phyloP scores from a whole-genome alignment of 1,139 yeast genomes.

The Yamadazyma jaroonii region DNA sequence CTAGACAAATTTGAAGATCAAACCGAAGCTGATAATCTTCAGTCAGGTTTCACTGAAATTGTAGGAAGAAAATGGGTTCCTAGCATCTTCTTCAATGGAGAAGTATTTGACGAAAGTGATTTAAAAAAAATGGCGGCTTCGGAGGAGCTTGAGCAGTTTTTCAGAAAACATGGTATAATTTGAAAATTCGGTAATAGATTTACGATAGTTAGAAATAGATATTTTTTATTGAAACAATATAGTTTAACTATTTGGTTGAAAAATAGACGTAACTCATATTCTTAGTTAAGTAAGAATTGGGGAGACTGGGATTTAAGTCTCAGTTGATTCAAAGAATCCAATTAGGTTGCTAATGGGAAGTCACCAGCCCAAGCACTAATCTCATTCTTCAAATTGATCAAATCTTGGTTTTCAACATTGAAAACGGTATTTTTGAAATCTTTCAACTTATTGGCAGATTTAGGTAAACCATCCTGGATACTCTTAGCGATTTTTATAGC shows the following conservation, averaged over 20 bases:
- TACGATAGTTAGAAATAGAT: no score
- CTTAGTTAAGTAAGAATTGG: conserved; percentile 4
- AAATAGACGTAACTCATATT: conserved; percentile 7
- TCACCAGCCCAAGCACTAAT: conserved; percentile 89
- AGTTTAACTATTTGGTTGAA: conserved; percentile 9
- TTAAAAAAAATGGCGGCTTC: conserved; percentile 43
- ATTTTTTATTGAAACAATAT: background rate
- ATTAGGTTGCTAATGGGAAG: conserved; percentile 82
- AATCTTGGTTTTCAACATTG: conserved; percentile 61
- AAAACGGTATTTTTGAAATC: conserved; percentile 85
- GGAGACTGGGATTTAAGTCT: background rate
- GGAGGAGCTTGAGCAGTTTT: conserved; percentile 40
- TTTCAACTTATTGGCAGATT: conserved; percentile 87
- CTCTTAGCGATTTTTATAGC: conserved; percentile 79
- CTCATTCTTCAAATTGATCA: conserved; percentile 69
- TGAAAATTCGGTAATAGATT: conserved; percentile 4
- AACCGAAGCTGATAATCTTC: conserved; percentile 52
- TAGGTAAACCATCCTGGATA: conserved; percentile 72
- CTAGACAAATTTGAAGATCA: conserved; percentile 53
- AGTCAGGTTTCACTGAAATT: conserved; percentile 57
- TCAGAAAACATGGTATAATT: conserved; percentile 24
- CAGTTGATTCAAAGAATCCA: background rate
- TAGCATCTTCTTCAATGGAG: conserved; percentile 63
- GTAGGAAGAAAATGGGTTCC: conserved; percentile 74
- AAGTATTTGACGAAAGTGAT: conserved; percentile 56